Conservation (phyloP, 1,139 yeast genomes). For the Saccharomyces hybrid region DNA sequence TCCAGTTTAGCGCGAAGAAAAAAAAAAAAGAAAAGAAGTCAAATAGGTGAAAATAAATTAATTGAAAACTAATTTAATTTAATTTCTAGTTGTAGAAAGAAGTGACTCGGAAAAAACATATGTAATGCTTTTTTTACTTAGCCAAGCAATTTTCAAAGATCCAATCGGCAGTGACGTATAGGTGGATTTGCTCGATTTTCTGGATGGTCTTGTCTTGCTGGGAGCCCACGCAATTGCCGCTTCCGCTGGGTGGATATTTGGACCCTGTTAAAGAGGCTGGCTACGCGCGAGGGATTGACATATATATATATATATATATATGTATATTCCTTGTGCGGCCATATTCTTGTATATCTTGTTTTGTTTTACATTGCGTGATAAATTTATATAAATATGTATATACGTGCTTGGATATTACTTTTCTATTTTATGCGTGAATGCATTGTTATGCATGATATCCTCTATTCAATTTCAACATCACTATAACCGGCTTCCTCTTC, state of each 20-base stretch:
- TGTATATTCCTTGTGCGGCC: no score
- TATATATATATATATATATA: neutral
- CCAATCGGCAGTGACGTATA: neutral
- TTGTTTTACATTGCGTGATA: neutral
- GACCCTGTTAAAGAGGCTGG: neutral
- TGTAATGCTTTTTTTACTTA: neutral
- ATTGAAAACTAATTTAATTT: neutral
- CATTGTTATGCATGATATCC: neutral
- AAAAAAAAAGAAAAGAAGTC: neutral
- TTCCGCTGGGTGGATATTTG: no score
- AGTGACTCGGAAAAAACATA: neutral
- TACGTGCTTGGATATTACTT: neutral
- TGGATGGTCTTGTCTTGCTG: neutral
- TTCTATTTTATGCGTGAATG: neutral
- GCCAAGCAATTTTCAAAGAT: neutral
- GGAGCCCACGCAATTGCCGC: no score
- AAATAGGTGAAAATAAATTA: neutral
- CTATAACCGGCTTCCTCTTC: constrained; percentile 30
- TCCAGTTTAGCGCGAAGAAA: neutral
- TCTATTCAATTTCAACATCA: constrained; percentile 29
- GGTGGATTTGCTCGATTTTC: neutral
- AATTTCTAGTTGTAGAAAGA: neutral
- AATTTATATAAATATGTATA: neutral
- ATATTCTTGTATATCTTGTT: no score
- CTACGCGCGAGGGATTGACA: neutral